Conservation (phyloP, 495 filamentous ascomycete species). For the Baudoinia panamericana region DNA sequence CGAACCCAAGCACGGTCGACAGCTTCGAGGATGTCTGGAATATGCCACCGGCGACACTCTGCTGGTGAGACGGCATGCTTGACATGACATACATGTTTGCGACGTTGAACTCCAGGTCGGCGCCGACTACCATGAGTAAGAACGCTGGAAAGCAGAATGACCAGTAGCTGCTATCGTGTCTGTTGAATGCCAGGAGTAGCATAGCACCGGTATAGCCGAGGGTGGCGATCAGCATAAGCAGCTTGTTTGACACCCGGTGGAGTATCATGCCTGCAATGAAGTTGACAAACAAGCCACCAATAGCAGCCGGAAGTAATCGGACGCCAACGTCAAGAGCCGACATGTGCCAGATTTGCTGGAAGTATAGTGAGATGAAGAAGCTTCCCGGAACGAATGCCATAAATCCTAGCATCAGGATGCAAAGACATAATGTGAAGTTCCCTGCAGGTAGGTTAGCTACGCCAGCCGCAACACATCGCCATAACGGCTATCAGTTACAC, state of each 20-base stretch:
- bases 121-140: slow-evolving; percentile 27
- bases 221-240: slow-evolving; percentile 28
- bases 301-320: slow-evolving; percentile 29
- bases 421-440: slow-evolving; percentile 28
- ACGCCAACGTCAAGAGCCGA: slow-evolving; percentile 26
- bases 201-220: slow-evolving; percentile 25
- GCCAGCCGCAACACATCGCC: no score
- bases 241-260: slow-evolving; percentile 31
- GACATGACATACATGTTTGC: slow-evolving; percentile 40
- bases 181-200: slow-evolving; percentile 25
- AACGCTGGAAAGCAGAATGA: slow-evolving; percentile 29
- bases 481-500: no score
- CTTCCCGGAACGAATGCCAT: slow-evolving; percentile 25
- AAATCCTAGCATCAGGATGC: slow-evolving; percentile 26
- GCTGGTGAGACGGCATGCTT: slow-evolving; percentile 26
- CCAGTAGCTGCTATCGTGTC: slow-evolving; percentile 28
- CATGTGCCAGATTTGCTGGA: slow-evolving; percentile 32
- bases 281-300: slow-evolving; percentile 27
- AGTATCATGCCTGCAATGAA: slow-evolving; percentile 28
- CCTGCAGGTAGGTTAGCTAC: no score
- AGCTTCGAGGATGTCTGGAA: slow-evolving; percentile 31
- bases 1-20: slow-evolving; percentile 28
- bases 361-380: slow-evolving; percentile 45
- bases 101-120: slow-evolving; percentile 44
- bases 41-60: slow-evolving; percentile 30